A percentile compares a stretch with the other conserved stretches of the same genome.
phyloP scores from a whole-genome alignment of 176 grass and related monocot species.

The Puccinellia tenuiflora region DNA sequence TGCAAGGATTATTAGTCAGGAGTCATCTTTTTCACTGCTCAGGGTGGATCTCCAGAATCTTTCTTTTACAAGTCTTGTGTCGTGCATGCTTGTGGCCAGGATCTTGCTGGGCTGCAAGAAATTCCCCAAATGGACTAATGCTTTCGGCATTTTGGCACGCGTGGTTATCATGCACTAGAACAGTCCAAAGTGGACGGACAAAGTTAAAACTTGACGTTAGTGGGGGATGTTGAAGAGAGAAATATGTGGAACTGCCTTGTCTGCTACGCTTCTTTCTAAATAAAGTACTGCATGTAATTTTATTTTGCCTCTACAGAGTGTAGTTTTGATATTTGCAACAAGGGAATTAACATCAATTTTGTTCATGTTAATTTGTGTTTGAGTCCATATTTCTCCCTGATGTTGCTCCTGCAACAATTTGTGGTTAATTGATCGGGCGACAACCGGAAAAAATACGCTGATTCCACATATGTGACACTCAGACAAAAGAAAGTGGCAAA shows the following conservation, averaged over 20 bases:
- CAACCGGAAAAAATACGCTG: too few relatives aligned
- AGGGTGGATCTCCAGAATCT: constrained; percentile 10
- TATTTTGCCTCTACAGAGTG: background rate
- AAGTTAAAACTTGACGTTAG: background rate
- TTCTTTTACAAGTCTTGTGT: background rate
- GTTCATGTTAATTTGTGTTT: too few relatives aligned
- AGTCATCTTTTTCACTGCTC: constrained; percentile 18
- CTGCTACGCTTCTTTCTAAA: background rate
- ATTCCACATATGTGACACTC: too few relatives aligned
- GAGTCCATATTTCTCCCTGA: too few relatives aligned
- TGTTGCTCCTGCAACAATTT: too few relatives aligned
- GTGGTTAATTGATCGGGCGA: too few relatives aligned
- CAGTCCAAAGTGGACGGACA: background rate
- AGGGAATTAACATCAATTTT: too few relatives aligned
- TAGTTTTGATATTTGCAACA: background rate
- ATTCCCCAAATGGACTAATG: background rate
- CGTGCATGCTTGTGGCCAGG: background rate
- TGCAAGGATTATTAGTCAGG: background rate
- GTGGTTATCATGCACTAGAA: background rate
- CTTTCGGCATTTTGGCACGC: background rate
- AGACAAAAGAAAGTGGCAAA: too few relatives aligned
- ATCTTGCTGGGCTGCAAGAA: background rate
- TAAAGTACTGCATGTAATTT: background rate
- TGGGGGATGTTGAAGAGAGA: background rate
- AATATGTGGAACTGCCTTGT: background rate